Percentiles rank a stretch among this genome's conserved stretches.
phyloP scores from a whole-genome alignment of 768 basidiomycete genomes.

The Tricholoma saponaceum region DNA sequence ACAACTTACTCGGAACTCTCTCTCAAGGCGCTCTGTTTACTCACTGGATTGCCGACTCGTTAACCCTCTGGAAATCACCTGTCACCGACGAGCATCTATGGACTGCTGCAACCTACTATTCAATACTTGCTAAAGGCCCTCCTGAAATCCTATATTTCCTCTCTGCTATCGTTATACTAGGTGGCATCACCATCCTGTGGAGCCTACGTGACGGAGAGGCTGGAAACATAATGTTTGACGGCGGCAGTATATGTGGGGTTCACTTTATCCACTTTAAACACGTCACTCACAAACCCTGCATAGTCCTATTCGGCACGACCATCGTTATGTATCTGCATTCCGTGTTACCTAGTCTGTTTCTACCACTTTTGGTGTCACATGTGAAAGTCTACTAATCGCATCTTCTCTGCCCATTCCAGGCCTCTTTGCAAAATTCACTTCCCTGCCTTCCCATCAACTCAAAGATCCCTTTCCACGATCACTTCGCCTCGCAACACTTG shows the following conservation, averaged over 20 bases:
- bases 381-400: background rate
- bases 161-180: constrained; percentile 50
- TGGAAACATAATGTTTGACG: constrained; percentile 89
- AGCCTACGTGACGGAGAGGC: constrained; percentile 75
- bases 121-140: constrained; percentile 68
- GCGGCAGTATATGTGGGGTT: constrained; percentile 78
- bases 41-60: constrained; percentile 91
- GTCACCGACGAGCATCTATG: constrained; percentile 81
- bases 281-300: background rate
- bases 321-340: constrained; percentile 68
- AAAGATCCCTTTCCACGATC: constrained; percentile 59
- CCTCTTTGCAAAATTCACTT: constrained; percentile 54
- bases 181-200: constrained; percentile 68
- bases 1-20: background rate
- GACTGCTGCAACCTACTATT: constrained; percentile 81
- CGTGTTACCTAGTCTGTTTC: constrained; percentile 71
- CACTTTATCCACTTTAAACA: background rate
- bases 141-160: constrained; percentile 53
- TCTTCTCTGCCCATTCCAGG: constrained; percentile 31
- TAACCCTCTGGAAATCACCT: constrained; percentile 86
- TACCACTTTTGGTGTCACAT: constrained; percentile 1
- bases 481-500: constrained; percentile 63
- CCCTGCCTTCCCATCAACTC: constrained; percentile 48
- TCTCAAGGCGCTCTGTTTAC: constrained; percentile 71
- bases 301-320: constrained; percentile 76